Evolutionary conservation across 129 eudicot species (phyloP).

Genomic region (Logfia minima): DNA sequence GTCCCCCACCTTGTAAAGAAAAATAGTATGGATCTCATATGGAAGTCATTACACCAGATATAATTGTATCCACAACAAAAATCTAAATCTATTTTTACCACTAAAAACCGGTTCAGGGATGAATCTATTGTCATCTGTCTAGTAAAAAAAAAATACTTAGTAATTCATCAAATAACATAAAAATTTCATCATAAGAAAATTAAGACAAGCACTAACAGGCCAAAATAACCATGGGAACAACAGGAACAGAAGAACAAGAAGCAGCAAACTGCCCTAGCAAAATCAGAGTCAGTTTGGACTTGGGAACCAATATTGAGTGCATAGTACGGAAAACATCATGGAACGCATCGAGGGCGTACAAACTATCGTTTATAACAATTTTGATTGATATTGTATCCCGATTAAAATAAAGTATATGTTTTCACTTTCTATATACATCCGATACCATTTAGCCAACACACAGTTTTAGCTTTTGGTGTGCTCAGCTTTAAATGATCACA

Average conservation of each 20-base stretch:
- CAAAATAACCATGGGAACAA: slow-evolving; percentile 28
- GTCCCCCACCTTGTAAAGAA: slow-evolving; percentile 32
- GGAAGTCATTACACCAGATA: no score
- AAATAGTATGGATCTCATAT: slow-evolving; percentile 17
- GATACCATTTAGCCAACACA: slow-evolving; percentile 19
- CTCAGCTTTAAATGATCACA: background rate
- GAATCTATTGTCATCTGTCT: background rate
- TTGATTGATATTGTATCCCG: slow-evolving; percentile 17
- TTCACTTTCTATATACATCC: slow-evolving; percentile 13
- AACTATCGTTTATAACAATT: slow-evolving; percentile 15
- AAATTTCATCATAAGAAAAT: background rate
- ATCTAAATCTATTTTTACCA: background rate
- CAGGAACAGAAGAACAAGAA: slow-evolving; percentile 30
- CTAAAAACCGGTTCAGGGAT: background rate
- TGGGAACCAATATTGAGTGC: background rate
- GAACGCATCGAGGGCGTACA: background rate
- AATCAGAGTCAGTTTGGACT: slow-evolving; percentile 27
- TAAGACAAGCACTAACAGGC: slow-evolving; percentile 10
- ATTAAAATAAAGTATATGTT: slow-evolving; percentile 10
- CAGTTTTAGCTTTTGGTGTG: slow-evolving; percentile 8
- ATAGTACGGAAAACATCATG: slow-evolving; percentile 13
- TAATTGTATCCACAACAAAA: no score
- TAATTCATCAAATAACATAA: background rate
- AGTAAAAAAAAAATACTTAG: background rate
- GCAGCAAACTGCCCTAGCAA: slow-evolving; percentile 12